phyloP scores from a whole-genome alignment of 352 stramenopile genomes.

The Phytopythium montanum region DNA sequence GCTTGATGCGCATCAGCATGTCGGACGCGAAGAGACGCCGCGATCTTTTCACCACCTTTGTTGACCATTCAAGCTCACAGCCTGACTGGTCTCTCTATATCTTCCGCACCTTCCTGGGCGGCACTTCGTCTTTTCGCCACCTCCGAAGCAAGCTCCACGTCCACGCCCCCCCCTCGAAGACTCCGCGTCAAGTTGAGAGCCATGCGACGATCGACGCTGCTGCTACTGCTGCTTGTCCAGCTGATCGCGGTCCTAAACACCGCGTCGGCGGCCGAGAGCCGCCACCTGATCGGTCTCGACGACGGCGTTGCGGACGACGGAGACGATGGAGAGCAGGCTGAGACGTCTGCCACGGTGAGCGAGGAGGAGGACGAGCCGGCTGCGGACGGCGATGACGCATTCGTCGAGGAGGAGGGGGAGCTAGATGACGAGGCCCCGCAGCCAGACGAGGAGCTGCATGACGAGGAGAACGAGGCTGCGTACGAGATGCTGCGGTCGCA shows the following conservation, averaged over 20 bases:
- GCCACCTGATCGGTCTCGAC: neutral
- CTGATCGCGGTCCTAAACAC: neutral
- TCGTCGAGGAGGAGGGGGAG: neutral
- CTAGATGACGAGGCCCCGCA: neutral
- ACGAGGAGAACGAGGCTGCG: neutral
- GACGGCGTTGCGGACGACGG: constrained; percentile 1
- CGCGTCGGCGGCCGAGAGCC: neutral
- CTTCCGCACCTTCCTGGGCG: neutral
- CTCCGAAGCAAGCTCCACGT: neutral
- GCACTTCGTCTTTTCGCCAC: neutral
- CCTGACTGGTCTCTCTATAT: neutral
- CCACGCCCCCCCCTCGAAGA: neutral
- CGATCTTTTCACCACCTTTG: neutral
- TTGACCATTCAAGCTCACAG: no score
- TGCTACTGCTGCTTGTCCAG: constrained; percentile 1
- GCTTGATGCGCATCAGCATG: neutral
- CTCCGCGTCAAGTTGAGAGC: neutral
- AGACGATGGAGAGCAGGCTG: neutral
- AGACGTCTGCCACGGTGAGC: neutral
- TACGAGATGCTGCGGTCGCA: neutral
- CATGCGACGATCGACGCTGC: neutral
- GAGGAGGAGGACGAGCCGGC: neutral
- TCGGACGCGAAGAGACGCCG: neutral
- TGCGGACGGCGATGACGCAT: neutral
- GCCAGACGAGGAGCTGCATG: neutral